Conservation (phyloP, 1,284 basidiomycete species). For the Ustilago lituana region DNA sequence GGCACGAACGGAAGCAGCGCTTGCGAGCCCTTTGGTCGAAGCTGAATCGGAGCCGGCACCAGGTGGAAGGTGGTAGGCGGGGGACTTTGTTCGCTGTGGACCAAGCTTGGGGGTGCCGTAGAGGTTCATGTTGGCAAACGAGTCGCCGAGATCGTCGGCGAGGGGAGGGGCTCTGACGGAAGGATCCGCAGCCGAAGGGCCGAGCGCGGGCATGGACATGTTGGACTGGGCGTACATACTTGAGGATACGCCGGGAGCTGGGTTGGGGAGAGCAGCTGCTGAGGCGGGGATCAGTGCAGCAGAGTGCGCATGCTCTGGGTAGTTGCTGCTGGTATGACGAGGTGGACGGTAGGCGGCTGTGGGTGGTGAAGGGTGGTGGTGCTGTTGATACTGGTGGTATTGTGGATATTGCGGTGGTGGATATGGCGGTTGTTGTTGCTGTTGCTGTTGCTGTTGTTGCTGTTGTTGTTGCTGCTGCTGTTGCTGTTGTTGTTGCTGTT, state of each 20-base stretch:
- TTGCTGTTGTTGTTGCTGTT: background rate
- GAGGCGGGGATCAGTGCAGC: conserved; percentile 26
- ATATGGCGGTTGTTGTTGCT: conserved; percentile 18
- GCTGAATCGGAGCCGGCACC: background rate
- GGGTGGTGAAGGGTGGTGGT: conserved; percentile 29
- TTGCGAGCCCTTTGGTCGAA: conserved; percentile 12
- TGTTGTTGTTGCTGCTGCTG: conserved; percentile 2
- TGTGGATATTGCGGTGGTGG: conserved; percentile 20
- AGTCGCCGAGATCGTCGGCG: conserved; percentile 54
- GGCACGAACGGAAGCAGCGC: conserved; percentile 37
- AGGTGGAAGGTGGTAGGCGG: conserved; percentile 4
- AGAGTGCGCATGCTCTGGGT: conserved; percentile 31
- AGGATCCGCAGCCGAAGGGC: conserved; percentile 17
- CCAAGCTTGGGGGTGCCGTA: conserved; percentile 48
- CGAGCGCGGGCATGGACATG: conserved; percentile 57
- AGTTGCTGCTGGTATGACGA: conserved; percentile 39
- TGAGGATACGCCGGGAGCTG: conserved; percentile 22
- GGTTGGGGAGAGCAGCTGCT: conserved; percentile 12
- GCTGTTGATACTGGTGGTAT: conserved; percentile 12
- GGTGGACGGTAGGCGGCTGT: conserved; percentile 15
- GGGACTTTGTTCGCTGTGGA: conserved; percentile 36
- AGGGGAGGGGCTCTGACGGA: conserved; percentile 42
- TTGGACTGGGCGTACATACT: conserved; percentile 58
- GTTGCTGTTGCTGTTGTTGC: conserved; percentile 8
- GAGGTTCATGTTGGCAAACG: conserved; percentile 54